Percentiles rank a stretch among this genome's conserved stretches.
Conservation (phyloP, 305 asterid genomes). For the Fraxinus xanthoxyloides region DNA sequence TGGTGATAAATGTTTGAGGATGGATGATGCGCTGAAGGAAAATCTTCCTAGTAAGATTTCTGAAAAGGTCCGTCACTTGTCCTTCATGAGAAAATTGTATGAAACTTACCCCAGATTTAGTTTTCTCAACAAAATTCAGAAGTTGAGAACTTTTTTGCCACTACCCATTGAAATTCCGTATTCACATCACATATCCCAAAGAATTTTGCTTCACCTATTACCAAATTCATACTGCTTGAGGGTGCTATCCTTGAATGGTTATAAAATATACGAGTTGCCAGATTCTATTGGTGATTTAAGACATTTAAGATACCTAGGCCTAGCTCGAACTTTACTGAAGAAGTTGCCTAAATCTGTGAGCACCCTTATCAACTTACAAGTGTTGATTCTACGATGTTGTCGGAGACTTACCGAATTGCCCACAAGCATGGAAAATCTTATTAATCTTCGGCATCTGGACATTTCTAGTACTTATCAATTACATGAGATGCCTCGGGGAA, state of each 20-base stretch:
- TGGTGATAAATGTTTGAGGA: conserved; percentile 3
- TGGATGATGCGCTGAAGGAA: background rate
- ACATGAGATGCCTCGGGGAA: conserved; percentile 11
- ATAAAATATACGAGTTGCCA: background rate
- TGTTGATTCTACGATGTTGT: conserved; percentile 19
- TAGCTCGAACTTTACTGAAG: conserved; percentile 16
- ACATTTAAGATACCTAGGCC: background rate
- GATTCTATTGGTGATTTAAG: background rate
- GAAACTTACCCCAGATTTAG: background rate
- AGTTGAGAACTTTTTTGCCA: conserved; percentile 22
- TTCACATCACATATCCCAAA: too few relatives aligned
- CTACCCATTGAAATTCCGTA: too few relatives aligned
- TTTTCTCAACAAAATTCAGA: background rate
- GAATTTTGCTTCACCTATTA: background rate
- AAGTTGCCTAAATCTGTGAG: conserved; percentile 23
- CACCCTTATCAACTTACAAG: conserved; percentile 23
- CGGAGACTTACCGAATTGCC: conserved; percentile 10
- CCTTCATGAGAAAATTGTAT: background rate
- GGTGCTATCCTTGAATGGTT: conserved; percentile 8
- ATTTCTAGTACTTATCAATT: conserved; percentile 1
- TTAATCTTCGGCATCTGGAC: conserved; percentile 29
- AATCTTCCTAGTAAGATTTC: background rate
- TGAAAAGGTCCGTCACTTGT: background rate
- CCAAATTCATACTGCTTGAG: conserved; percentile 1
- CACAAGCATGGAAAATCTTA: background rate